Evolutionary conservation across 2,329 filamentous ascomycete species (phyloP).

Genomic region (Fusarium multiceps): DNA sequence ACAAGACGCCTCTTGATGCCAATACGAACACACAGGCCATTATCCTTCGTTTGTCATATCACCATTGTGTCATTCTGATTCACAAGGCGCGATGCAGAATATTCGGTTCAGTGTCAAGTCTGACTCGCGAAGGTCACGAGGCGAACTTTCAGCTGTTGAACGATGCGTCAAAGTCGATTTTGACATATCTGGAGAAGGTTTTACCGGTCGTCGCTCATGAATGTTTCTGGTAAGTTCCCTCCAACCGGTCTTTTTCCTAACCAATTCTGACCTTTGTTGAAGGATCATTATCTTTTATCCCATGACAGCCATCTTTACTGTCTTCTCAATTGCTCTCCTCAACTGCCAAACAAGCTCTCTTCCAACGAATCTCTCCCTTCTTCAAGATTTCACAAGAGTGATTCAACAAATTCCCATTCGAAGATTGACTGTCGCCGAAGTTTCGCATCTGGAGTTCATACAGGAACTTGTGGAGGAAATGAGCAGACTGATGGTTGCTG

Average conservation of each 20-base stretch:
- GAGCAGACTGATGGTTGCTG: not conserved
- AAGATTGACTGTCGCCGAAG: not conserved
- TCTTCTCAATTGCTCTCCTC: not conserved
- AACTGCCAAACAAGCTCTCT: not conserved
- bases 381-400: not conserved
- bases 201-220: not conserved
- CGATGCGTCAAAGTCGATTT: conserved; percentile 8
- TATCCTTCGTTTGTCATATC: conserved; percentile 6
- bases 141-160: not conserved
- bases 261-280: fast-evolving
- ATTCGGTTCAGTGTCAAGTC: fast-evolving
- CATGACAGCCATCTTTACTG: not conserved
- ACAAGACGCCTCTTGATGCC: not conserved
- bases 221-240: conserved; percentile 3
- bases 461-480: not conserved
- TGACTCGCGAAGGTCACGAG: not conserved
- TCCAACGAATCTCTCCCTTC: fast-evolving
- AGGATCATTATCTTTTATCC: conserved; percentile 19
- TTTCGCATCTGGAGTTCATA: not conserved
- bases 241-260: too few relatives aligned
- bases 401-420: not conserved
- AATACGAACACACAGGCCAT: conserved; percentile 1
- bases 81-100: not conserved
- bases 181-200: conserved; percentile 9
- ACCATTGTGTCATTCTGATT: conserved; percentile 1